Evolutionary conservation across 257 asterid genomes (phyloP), one percentile per base, ranked within the genome.

Genomic region (Handroanthus guayacan): DNA sequence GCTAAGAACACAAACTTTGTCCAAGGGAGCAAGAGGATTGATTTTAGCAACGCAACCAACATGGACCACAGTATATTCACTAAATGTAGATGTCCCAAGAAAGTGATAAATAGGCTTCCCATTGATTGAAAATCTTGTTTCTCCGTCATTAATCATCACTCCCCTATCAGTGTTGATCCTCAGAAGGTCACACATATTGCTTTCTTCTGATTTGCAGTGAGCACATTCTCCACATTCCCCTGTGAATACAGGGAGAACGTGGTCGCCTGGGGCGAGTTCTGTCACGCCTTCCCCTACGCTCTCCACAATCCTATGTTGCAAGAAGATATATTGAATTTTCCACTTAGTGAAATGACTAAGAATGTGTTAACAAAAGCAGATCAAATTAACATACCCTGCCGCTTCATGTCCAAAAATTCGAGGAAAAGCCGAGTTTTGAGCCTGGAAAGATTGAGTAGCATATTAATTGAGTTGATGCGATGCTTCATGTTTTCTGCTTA

Each of bases 371-470:
- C 6, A 41, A 41, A 41, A 41, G 8, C 1, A 41, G 45, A 38
- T 39, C 2, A n/a, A 71, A 57, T 43, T 52, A 74, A 4, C 85
- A 43, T 91, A 91, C 98, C 97, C 98, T 84, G 92, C 97, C 6
- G 98, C 98, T 87, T 94, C 98, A 25, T 94, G 98, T 39, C 98
- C 98, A 47, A 90, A 86, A n/a, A 94, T 94, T 9, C 98, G 87
- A 76, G 98, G 98, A 78, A 94, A 94, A 10, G 90, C 83, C 54
- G 97, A 91, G 5, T 87, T 83, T 82, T 94, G 98, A 16, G 92
- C 98, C 98, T 93, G 86, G 72, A 82, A 31, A 36, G 4, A 41
- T 41, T 4, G 31, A 67, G 14, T 14, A 20, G 6, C 44, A 67
- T 0, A 11, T 47, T 47, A 47, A 0, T 47, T 47, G 50, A 47